A percentile compares a stretch with the other conserved stretches of the same genome.
phyloP scores from a whole-genome alignment of 495 filamentous ascomycete species.

The Neurospora cerealis region DNA sequence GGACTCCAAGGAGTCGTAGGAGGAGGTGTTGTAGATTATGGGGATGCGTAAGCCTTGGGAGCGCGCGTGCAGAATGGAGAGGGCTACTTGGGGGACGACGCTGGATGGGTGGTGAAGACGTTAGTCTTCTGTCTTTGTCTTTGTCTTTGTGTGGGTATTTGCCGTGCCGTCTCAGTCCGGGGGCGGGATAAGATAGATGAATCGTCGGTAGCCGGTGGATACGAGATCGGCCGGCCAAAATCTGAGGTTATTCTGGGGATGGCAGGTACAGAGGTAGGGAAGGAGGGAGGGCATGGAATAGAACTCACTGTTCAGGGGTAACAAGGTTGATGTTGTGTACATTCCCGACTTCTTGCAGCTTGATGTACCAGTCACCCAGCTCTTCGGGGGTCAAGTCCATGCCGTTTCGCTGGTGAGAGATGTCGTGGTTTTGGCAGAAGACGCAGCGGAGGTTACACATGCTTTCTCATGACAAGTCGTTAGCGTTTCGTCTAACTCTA shows the following conservation, averaged over 20 bases:
- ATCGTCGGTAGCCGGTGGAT: constrained; percentile 46
- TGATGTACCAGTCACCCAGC: constrained; percentile 66
- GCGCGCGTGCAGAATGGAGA: constrained; percentile 57
- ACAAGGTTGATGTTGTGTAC: constrained; percentile 77
- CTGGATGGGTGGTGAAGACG: too few relatives aligned
- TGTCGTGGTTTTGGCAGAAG: constrained; percentile 78
- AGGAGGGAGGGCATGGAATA: too few relatives aligned
- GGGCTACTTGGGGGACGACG: constrained; percentile 66
- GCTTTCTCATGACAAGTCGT: background rate
- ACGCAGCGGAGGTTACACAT: constrained; percentile 69
- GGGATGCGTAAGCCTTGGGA: constrained; percentile 57
- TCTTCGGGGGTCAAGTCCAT: constrained; percentile 68
- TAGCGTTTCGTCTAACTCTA: too few relatives aligned
- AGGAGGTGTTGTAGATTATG: constrained; percentile 70
- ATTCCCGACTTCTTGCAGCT: constrained; percentile 59
- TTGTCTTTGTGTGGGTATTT: background rate
- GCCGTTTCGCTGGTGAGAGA: constrained; percentile 62
- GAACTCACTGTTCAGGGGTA: constrained; percentile 56
- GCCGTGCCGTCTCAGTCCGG: constrained; percentile 14
- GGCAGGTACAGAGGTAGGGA: too few relatives aligned
- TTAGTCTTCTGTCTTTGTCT: too few relatives aligned
- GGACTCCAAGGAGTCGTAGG: constrained; percentile 60
- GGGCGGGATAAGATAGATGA: constrained; percentile 25
- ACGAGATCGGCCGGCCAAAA: background rate
- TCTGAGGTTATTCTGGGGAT: too few relatives aligned